phyloP scores from a whole-genome alignment of 2,329 filamentous ascomycete genomes.

The Verticillium alfalfae region DNA sequence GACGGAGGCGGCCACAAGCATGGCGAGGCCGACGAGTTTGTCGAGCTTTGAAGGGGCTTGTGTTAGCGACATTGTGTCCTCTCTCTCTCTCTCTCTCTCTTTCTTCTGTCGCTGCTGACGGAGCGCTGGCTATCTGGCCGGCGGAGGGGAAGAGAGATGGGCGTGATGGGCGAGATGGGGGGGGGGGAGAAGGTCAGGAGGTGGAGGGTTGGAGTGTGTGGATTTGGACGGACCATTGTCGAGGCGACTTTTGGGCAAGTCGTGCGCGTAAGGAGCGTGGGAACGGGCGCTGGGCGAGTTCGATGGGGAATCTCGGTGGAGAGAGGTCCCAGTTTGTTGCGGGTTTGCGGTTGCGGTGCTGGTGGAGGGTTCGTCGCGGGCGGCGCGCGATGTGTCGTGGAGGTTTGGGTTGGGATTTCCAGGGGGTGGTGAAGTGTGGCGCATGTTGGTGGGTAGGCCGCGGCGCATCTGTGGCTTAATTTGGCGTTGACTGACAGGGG shows the following conservation, averaged over 20 bases:
- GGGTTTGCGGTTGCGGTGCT: background rate
- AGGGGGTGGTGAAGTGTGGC: background rate
- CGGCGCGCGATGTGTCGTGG: background rate
- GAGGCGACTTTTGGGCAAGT: background rate
- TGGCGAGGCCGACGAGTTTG: conserved; percentile 67
- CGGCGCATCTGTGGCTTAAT: background rate
- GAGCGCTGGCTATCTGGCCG: no score
- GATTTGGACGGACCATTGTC: background rate
- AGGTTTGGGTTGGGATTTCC: background rate
- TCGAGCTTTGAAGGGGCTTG: conserved; percentile 62
- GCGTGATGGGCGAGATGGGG: no score
- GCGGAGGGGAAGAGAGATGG: background rate
- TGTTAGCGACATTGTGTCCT: background rate
- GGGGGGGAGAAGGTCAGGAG: background rate
- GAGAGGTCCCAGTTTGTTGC: background rate
- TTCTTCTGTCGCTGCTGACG: no score
- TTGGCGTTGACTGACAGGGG: background rate
- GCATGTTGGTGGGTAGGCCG: background rate
- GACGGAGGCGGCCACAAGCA: conserved; percentile 60
- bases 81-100: no score
- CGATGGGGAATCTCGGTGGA: background rate
- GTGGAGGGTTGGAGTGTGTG: background rate
- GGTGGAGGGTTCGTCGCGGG: background rate
- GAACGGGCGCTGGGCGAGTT: background rate
- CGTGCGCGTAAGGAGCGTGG: background rate